Evolutionary conservation across 768 basidiomycete genomes (phyloP), one percentile per base, ranked within the genome.

Genomic region (Strobilomyces dryophilus): DNA sequence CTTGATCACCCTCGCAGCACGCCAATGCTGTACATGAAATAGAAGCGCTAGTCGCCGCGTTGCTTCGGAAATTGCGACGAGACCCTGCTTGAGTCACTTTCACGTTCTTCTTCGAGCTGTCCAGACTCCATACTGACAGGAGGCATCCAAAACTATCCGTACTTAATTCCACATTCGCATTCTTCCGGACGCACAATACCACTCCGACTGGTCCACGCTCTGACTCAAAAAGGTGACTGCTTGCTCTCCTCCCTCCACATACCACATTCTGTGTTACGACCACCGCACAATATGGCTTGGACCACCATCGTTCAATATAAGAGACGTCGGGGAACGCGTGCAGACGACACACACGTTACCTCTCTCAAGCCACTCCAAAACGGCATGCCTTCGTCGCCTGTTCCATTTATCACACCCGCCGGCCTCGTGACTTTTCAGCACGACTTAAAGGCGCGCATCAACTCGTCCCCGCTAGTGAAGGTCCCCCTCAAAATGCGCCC

Each of bases 371-470:
- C 54, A 41, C 54, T 52, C 21, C 39, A 44, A 53, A 21, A 55
- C 62, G 31, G 40, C 63, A 66, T 66, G 65, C 65, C 65, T 52
- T 47, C 47, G 4, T 49, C 65, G 54, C 54, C 57, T 66, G 50
- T 59, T 54, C 59, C 65, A 27, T 66, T 67, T 61, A 61, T 65
- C 41, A 56, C 57, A 49, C 49, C 53, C 55, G 63, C 61, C 26
- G 37, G 63, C 61, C 66, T 66, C 53, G 61, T 67, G 63, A 56
- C 61, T 8, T 49, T 66, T 6, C 66, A 56, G 27, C 66, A 58
- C 54, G 63, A 61, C 59, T 67, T 66, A 65, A 66, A 66, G 61
- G 54, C 65, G 31, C 57, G 50, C 66, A 66, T 66, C 49, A 52
- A 12, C 18, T 59, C 59, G 39, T 67, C 57, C 8, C 56, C 59